Base-by-base conservation (phyloP, 139 green algal genomes). In the Yamagishiella unicocca region DNA sequence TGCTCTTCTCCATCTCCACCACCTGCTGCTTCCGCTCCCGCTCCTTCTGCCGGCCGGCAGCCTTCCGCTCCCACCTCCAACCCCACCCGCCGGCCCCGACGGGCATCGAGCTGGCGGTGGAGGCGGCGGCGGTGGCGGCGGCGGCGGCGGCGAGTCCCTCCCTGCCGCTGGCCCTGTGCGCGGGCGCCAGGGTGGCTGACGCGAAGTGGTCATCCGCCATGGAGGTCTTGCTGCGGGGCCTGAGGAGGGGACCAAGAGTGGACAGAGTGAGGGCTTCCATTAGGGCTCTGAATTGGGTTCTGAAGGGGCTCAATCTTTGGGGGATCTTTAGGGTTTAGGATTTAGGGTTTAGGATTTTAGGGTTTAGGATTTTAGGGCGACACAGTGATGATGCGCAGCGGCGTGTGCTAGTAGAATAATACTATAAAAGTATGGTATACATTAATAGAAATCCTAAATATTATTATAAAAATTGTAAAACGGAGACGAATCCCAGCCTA, bases 161-260 rank as follows among this genome's bases (percentile, higher is more conserved):
- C 22, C 70, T 78, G 70, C 70, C 40, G 70, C 70, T 58, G 70
- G 38, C 25, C 27, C 70, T 25, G 72, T 64, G 45, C n/a, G 72
- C 72, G 8, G 72, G 72, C 31, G 72, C 27, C 43, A 62, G 72
- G 8, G 72, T 80, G 42, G 72, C 72, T 8, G 72, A 4, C 10
- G 72, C 43, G 9, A 40, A 7, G 72, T 80, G 72, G 45, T 40
- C 43, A 14, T 40, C 27, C 2, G 29, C 29, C 43, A 80, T 24
- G 3, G 72, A 80, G 24, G 43, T 62, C 10, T 29, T 5, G 27
- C 72, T 80, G n/a, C 72, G 72, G 25, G 25, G 43, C 72, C 72
- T 80, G 72, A 4, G 4, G 64, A 24, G 31, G 64, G 6, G 64
- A 19, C n/a, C n/a, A n/a, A n/a, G n/a, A n/a, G n/a, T n/a, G n/a